Evolutionary conservation across 345 rosid genomes (phyloP).

Genomic region (Dimocarpus longan): DNA sequence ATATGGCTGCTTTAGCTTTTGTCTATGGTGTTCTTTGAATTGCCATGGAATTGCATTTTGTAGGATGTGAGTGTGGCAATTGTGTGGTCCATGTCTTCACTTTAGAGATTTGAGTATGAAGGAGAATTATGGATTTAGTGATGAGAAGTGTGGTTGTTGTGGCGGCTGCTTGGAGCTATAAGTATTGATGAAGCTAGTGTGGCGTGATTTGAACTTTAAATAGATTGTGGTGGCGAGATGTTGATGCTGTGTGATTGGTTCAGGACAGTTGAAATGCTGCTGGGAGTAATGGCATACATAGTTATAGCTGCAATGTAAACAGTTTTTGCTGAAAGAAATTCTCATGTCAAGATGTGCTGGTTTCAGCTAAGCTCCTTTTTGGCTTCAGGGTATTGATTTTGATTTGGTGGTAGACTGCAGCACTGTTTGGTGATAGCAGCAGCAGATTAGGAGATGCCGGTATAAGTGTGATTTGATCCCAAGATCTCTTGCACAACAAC

Average conservation of each 20-base stretch:
- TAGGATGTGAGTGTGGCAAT: not conserved
- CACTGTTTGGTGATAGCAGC: not conserved
- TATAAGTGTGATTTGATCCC: not conserved
- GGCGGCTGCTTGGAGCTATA: not conserved
- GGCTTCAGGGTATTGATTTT: not conserved
- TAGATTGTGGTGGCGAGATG: not conserved
- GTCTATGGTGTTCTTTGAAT: not conserved
- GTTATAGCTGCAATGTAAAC: not conserved
- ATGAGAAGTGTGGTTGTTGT: conserved; percentile 5
- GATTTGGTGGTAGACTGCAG: not conserved
- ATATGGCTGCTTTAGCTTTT: not conserved
- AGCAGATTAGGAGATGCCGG: not conserved
- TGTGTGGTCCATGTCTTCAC: not conserved
- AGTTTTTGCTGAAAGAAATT: not conserved
- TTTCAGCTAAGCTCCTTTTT: not conserved
- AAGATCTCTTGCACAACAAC: not conserved
- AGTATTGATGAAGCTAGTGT: not conserved
- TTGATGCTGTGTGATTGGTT: not conserved
- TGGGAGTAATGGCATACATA: not conserved
- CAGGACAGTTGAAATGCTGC: not conserved
- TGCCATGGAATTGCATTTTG: not conserved
- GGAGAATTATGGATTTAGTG: not conserved
- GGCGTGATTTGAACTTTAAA: not conserved
- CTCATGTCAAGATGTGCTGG: not conserved
- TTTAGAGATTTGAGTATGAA: not conserved